Evolutionary conservation across 768 basidiomycete species (phyloP).

Genomic region (Porpolomopsis calyptriformis): DNA sequence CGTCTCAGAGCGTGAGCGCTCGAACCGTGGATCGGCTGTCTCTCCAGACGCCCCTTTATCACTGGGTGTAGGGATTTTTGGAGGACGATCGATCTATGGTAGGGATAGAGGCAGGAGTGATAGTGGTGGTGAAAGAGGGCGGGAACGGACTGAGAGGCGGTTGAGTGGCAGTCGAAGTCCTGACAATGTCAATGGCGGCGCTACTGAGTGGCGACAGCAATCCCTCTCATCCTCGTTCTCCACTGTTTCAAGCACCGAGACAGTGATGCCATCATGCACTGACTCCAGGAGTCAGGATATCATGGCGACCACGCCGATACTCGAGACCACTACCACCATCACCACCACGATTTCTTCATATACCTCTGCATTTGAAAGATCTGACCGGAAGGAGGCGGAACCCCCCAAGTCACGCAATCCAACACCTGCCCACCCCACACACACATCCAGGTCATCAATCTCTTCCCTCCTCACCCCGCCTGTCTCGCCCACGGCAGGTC

Average conservation of each 20-base stretch:
- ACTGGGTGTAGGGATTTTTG: slow-evolving; percentile 21
- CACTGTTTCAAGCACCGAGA: too few relatives aligned
- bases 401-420: slow-evolving; percentile 18
- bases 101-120: slow-evolving; percentile 18
- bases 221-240: too few relatives aligned
- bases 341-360: not conserved
- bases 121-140: slow-evolving; percentile 11
- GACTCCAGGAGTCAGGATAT: too few relatives aligned
- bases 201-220: too few relatives aligned
- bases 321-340: not conserved
- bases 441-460: slow-evolving; percentile 7
- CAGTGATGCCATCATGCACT: too few relatives aligned
- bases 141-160: slow-evolving; percentile 5
- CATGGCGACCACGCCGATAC: not conserved
- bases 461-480: not conserved
- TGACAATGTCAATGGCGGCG: too few relatives aligned
- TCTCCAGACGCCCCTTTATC: slow-evolving; percentile 19
- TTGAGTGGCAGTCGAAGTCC: slow-evolving; percentile 10
- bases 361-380: not conserved
- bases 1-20: slow-evolving; percentile 38
- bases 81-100: slow-evolving; percentile 18
- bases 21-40: slow-evolving; percentile 17
- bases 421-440: slow-evolving; percentile 36
- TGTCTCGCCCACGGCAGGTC: not conserved
- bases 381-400: slow-evolving; percentile 1